Evolutionary conservation across 768 basidiomycete species (phyloP), one percentile per base, ranked within the genome.

Genomic region (Lentinula edodes): DNA sequence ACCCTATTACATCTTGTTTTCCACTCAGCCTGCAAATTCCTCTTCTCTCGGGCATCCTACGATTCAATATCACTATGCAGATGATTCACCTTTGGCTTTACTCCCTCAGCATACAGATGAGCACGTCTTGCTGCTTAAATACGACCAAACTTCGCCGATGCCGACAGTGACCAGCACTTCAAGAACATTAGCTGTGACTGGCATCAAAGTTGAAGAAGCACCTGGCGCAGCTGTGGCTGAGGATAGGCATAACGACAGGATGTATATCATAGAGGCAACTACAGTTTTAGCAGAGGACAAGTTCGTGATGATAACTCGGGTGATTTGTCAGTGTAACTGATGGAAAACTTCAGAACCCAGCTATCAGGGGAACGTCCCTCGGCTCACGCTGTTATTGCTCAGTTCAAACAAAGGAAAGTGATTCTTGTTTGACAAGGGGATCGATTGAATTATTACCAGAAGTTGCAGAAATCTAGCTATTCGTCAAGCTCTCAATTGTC

Each of bases 61-160:
- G 46, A 86, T 94, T 16, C 88, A 93, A 66, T 93, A 93, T 70
- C 88, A 90, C 66, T 93, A 90, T 68, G 81, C 84, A 18, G 90
- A 94, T 66, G 92, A 94, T 68, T 80, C 87, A 0, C 86, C 90
- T 3, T 72, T 84, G n/a, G 72, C 83, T 10, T 73, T 93, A 12
- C 73, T 91, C 43, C 86, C 89, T 5, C 80, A 76, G 39, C 76
- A 78, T 43, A 75, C 81, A 10, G 78, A 83, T 56, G 90, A 91
- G 70, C 88, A 88, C 66, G 85, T 93, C 23, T 76, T 94, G 1
- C 78, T 94, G 28, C 78, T 94, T 46, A 83, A 91, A 71, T 86
- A 83, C 66, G 83, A 88, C 64, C 80, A 84, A n/a, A 63, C 71
- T 53, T 50, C 70, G 5, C 65, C 71, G 48, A 56, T 70, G 0